Evolutionary conservation across 2,329 filamentous ascomycete species (phyloP).

Genomic region (Mycosphaerelloides madeirae): DNA sequence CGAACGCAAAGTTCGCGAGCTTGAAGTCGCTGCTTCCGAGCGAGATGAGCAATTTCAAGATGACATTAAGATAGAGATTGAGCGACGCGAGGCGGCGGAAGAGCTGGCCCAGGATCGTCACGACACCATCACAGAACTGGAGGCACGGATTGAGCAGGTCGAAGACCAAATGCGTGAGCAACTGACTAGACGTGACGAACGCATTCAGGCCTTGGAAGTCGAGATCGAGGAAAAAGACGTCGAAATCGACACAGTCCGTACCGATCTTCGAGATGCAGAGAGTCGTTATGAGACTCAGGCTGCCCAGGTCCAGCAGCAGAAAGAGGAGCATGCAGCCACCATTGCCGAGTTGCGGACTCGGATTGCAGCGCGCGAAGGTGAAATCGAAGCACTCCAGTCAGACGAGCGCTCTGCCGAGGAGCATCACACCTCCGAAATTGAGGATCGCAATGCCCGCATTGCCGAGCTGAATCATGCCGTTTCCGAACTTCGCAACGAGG

Average conservation of each 20-base stretch:
- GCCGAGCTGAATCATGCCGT: conserved; percentile 28
- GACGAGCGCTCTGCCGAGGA: conserved; percentile 21
- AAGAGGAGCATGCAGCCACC: conserved; percentile 25
- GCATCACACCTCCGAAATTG: conserved; percentile 29
- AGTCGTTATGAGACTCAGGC: conserved; percentile 14
- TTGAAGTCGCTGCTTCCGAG: conserved; percentile 36
- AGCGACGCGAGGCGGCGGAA: conserved; percentile 37
- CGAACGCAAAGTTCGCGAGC: conserved; percentile 34
- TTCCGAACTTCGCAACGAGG: conserved; percentile 14
- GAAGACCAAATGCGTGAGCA: conserved; percentile 26
- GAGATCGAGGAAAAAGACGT: conserved; percentile 22
- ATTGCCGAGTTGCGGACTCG: conserved; percentile 23
- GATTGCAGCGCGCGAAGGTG: conserved; percentile 17
- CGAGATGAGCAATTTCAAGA: conserved; percentile 37
- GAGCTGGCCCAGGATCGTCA: conserved; percentile 32
- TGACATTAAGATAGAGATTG: conserved; percentile 37
- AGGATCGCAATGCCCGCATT: conserved; percentile 32
- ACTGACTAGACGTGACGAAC: conserved; percentile 29
- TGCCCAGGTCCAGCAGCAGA: conserved; percentile 15
- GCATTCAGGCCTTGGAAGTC: conserved; percentile 26
- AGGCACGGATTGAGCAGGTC: conserved; percentile 33
- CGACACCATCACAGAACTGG: conserved; percentile 33
- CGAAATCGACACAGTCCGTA: conserved; percentile 26
- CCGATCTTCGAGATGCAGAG: conserved; percentile 24
- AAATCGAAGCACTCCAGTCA: conserved; percentile 18